Conservation (phyloP, 2,329 filamentous ascomycete genomes). For the Penicillium psychrosexuale region DNA sequence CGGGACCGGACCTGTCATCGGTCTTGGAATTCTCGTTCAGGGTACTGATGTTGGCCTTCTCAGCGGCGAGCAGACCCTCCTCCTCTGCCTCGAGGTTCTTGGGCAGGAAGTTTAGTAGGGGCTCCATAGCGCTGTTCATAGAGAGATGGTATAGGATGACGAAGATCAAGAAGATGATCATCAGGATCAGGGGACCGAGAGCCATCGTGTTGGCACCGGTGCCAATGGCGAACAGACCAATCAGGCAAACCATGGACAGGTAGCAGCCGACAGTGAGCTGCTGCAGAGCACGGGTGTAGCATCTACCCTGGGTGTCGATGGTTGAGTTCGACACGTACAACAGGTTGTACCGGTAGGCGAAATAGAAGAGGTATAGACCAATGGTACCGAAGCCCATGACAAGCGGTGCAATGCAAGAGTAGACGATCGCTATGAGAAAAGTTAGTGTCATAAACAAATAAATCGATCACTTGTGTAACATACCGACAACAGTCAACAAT, state of each 20-base stretch:
- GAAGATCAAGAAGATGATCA: slow-evolving; percentile 73
- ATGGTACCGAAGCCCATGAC: slow-evolving; percentile 77
- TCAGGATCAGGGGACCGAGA: slow-evolving; percentile 68
- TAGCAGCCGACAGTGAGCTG: slow-evolving; percentile 84
- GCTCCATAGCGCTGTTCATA: slow-evolving; percentile 69
- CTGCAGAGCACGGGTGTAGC: slow-evolving; percentile 82
- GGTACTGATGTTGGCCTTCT: slow-evolving; percentile 18
- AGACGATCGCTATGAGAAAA: slow-evolving; percentile 65
- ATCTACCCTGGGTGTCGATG: slow-evolving; percentile 82
- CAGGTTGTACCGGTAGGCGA: slow-evolving; percentile 87
- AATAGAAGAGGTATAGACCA: slow-evolving; percentile 76
- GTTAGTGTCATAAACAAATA: slow-evolving; percentile 1
- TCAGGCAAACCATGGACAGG: slow-evolving; percentile 74
- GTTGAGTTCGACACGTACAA: slow-evolving; percentile 79
- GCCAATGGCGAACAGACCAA: slow-evolving; percentile 76
- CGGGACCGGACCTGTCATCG: neutral
- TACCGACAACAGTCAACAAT: slow-evolving; percentile 75
- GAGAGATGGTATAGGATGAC: slow-evolving; percentile 70
- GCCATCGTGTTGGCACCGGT: slow-evolving; percentile 60
- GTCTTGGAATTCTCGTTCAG: neutral
- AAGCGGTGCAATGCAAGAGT: slow-evolving; percentile 81
- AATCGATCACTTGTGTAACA: slow-evolving; percentile 31
- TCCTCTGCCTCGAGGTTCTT: slow-evolving; percentile 64
- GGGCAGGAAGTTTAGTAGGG: slow-evolving; percentile 75
- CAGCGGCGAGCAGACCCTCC: slow-evolving; percentile 43